These are phyloP conservation scores for Hypomyces perniciosus DNA, from an alignment of 2,329 filamentous ascomycete genomes.

Conservation along the genomic window DNA sequence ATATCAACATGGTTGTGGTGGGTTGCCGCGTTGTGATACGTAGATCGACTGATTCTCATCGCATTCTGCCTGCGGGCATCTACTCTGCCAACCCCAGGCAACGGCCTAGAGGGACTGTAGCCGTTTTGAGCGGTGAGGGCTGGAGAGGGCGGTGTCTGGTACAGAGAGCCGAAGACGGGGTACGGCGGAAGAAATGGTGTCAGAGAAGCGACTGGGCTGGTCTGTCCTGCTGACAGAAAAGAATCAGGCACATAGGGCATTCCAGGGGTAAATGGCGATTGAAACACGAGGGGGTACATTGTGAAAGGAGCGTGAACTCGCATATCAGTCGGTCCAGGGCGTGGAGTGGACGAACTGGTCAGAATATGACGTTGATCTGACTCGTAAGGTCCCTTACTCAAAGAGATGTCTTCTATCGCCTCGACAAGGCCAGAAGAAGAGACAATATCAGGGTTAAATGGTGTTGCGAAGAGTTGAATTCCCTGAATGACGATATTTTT, in stretches of 20 bases:
- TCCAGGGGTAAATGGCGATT: constrained; percentile 22
- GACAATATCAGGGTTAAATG: constrained; percentile 8
- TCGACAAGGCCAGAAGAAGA: constrained; percentile 10
- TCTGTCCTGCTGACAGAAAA: constrained; percentile 13
- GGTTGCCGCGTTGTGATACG: constrained; percentile 41
- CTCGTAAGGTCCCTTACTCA: constrained; percentile 13
- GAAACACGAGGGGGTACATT: constrained; percentile 31
- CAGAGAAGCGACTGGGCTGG: constrained; percentile 20
- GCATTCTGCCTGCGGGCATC: constrained; percentile 46
- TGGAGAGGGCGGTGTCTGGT: constrained; percentile 29
- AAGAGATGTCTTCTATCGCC: constrained; percentile 17
- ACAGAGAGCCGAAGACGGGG: constrained; percentile 24
- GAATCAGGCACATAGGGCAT: constrained; percentile 27
- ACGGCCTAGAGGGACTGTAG: constrained; percentile 35
- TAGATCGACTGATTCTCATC: constrained; percentile 38
- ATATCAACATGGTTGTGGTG: constrained; percentile 60
- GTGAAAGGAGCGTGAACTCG: constrained; percentile 21
- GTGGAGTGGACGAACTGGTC: constrained; percentile 5
- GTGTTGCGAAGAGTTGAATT: constrained; percentile 20
- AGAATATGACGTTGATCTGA: constrained; percentile 10
- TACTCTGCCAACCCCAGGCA: constrained; percentile 28
- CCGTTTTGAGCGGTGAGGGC: constrained; percentile 30
- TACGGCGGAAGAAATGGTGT: constrained; percentile 26
- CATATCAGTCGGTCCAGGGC: constrained; percentile 12
- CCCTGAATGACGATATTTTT: constrained; percentile 13